Base-by-base conservation (phyloP, 1,284 basidiomycete species). In the Leccinum subrobustum region DNA sequence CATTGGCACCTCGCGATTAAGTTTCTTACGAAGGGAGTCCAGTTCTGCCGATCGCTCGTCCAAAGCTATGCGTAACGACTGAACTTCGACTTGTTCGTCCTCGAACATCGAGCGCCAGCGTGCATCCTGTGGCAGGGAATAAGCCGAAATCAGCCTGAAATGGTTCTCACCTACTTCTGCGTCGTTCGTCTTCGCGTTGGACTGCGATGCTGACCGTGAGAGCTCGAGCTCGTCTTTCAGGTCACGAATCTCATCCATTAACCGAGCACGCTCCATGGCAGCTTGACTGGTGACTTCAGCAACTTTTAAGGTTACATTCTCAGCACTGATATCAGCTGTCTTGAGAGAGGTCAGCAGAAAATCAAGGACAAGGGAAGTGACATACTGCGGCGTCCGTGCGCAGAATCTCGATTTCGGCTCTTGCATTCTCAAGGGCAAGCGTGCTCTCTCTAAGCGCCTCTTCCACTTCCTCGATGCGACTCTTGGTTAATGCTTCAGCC, bases 391-490 rank as follows among this genome's bases (percentile, higher is more conserved):
- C 77, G 65, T 97, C 95, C 33, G 83, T 79, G 60, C 95, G 81
- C 57, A 97, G 75, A 3, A 80, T 79, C 77, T 98, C 96, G 25
- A 98, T 90, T 73, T 98, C 96, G 8, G 91, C 92, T 56, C 92
- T 81, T n/a, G 95, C 92, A 69, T 89, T 90, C 76, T 98, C 96
- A 16, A 98, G 81, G 2, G 95, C 92, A 39, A 86, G 81, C n/a
- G 89, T 89, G 68, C 91, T 93, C 77, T 98, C 95, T 63, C 89
- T 80, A 50, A 98, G 77, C 1, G 95, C 96, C 63, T 91, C 91
- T 70, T 95, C 92, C 18, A 95, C 83, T 72, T 97, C 95, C 61
- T 88, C 87, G 1, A 92, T 80, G 44, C 92, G 82, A 35, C 75
- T 73, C 60, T 87, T 83, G 1, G 88, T 84, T 56, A 78, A 78